Evolutionary conservation across 306 rosid species (phyloP).

Genomic region (Pyrus pyrifolia): DNA sequence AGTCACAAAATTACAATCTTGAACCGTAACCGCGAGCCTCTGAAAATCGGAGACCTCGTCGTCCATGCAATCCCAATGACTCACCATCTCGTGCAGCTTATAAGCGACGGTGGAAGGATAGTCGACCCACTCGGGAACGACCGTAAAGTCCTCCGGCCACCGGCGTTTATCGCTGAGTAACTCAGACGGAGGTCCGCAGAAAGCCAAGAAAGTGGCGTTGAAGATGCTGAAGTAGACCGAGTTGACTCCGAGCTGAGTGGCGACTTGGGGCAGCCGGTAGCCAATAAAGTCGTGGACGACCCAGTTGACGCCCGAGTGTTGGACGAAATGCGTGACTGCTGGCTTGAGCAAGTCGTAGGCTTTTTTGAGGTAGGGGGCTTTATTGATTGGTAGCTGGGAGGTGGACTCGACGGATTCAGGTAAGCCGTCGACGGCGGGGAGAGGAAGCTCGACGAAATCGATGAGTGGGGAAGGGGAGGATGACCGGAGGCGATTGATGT

Average conservation of each 20-base stretch:
- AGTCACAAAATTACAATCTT: background rate
- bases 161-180: background rate
- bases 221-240: background rate
- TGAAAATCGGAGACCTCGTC: slow-evolving; percentile 4
- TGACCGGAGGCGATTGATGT: slow-evolving; percentile 6
- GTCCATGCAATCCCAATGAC: slow-evolving; percentile 17
- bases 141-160: slow-evolving; percentile 19
- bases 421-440: slow-evolving; percentile 8
- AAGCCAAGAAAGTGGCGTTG: background rate
- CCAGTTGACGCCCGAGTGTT: slow-evolving; percentile 8
- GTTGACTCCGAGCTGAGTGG: background rate
- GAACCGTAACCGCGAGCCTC: background rate
- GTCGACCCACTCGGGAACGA: slow-evolving; percentile 11
- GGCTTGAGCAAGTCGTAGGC: slow-evolving; percentile 19
- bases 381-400: slow-evolving; percentile 5
- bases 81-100: slow-evolving; percentile 7
- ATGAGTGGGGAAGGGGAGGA: background rate
- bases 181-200: background rate
- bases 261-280: slow-evolving; percentile 4
- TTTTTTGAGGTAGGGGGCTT: slow-evolving; percentile 15
- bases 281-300: slow-evolving; percentile 7
- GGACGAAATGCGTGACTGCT: background rate
- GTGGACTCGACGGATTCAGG: slow-evolving; percentile 20
- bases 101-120: background rate
- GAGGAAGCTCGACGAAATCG: slow-evolving; percentile 8